Base-by-base conservation (phyloP, 2,329 filamentous ascomycete species). In the Bipolaris oryzae region DNA sequence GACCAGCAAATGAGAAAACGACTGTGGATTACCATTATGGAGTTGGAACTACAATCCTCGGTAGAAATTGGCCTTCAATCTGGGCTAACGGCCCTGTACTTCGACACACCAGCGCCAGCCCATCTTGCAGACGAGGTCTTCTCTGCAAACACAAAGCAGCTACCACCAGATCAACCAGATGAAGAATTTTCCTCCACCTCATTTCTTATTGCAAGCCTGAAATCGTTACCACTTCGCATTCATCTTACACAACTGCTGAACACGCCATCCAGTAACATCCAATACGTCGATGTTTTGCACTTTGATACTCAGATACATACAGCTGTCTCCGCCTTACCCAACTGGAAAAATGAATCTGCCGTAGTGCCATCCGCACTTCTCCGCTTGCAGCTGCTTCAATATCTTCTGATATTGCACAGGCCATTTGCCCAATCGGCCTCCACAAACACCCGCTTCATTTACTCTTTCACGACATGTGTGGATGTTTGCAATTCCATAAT, bases 21-120 rank as follows among this genome's bases (percentile, higher is more conserved):
- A 41, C 72, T 87, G 2, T 87, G 85, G 85, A 78, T 77, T 1
- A 85, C 84, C 1, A 82, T 85, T 9, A 71, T 83, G 9, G 84
- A 87, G 61, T 70, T 86, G 23, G 84, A 87, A 53, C 68, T 85
- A 2, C 83, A 86, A 61, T 78, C 82, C 0, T 82, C 82, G 1
- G 72, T 86, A 13, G 83, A 86, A 58, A 77, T 78, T 11, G 85
- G 85, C 0, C 81, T 86, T 74, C 79, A 81, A 2, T 77, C 79
- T 5, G 72, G 75, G 1, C 68, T 77, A 1, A 76, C 71, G 44
- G 67, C 68, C 1, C 58, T 78, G 2, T 80, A 83, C 37, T 84
- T 81, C 55, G 83, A 86, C 57, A 78, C 77, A 3, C 73, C 75
- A 7, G 70, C 79, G 5, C 82, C 83, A 1, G 69, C 77, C 20